Conservation (phyloP, 106 monocot genomes). For the Agapanthus africanus region DNA sequence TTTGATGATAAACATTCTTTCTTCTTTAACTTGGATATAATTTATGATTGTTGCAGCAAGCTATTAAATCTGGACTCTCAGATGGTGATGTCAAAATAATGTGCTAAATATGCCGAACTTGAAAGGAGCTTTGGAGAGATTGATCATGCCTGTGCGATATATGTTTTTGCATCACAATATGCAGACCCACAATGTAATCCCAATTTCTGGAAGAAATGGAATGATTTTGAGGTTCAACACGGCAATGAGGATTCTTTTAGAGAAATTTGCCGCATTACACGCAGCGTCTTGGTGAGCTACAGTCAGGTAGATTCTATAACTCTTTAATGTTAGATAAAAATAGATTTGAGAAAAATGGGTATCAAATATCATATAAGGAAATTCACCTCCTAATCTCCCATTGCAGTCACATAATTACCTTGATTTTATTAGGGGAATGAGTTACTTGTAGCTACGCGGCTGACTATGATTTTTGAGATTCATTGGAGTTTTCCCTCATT, state of each 20-base stretch:
- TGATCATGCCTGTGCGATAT: slow-evolving; percentile 85
- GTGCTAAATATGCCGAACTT: slow-evolving; percentile 93
- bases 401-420: too few species aligned
- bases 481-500: too few species aligned
- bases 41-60: slow-evolving; percentile 55
- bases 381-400: too few species aligned
- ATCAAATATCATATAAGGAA: too few species aligned
- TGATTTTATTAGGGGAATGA: too few species aligned
- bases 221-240: slow-evolving; percentile 91
- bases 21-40: too few species aligned
- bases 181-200: slow-evolving; percentile 78
- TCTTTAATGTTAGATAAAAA: not conserved
- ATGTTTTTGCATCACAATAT: slow-evolving; percentile 71
- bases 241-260: slow-evolving; percentile 97
- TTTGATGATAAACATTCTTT: too few species aligned
- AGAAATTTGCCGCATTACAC: slow-evolving; percentile 82
- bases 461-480: too few species aligned
- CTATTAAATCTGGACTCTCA: slow-evolving; percentile 91
- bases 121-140: slow-evolving; percentile 90
- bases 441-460: too few species aligned
- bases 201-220: slow-evolving; percentile 86
- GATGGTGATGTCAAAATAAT: slow-evolving; percentile 70
- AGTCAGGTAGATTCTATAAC: slow-evolving; percentile 68
- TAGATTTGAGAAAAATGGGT: too few species aligned
- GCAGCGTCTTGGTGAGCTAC: slow-evolving; percentile 75